phyloP scores from a whole-genome alignment of 352 stramenopile species.

The Globisporangium cederbergense region DNA sequence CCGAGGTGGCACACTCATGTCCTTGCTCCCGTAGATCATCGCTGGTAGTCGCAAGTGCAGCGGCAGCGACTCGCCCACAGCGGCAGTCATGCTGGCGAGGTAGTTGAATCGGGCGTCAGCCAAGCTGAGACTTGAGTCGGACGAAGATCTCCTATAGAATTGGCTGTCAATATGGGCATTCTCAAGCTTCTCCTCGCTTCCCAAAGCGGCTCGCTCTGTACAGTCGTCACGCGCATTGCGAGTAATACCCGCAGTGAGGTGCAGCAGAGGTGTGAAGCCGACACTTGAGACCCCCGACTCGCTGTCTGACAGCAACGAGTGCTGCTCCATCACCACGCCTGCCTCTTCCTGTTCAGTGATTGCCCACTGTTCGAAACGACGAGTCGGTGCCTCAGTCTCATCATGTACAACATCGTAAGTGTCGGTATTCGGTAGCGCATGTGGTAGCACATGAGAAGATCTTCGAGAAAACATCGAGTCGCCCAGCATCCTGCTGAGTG shows the following conservation, averaged over 20 bases:
- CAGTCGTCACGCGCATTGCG: background rate
- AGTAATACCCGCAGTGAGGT: constrained; percentile 30
- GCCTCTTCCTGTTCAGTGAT: background rate
- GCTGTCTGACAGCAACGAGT: constrained; percentile 24
- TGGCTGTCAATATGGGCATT: constrained; percentile 2
- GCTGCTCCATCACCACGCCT: constrained; percentile 1
- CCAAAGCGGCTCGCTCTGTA: background rate
- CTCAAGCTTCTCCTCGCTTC: constrained; percentile 8
- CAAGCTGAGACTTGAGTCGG: constrained; percentile 39
- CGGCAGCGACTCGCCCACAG: constrained; percentile 35
- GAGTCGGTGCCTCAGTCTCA: background rate
- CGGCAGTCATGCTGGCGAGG: constrained; percentile 43
- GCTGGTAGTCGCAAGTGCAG: constrained; percentile 41
- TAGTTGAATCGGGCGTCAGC: constrained; percentile 44
- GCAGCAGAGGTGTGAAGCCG: constrained; percentile 41
- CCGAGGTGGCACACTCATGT: constrained; percentile 39
- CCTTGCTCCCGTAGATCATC: constrained; percentile 25
- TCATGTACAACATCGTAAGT: background rate
- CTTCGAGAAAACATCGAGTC: background rate
- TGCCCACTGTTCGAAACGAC: background rate
- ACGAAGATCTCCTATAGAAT: constrained; percentile 14
- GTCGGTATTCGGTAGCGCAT: background rate
- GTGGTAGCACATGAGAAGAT: background rate
- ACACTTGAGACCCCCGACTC: constrained; percentile 43
- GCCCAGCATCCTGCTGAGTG: constrained; percentile 29